phyloP scores from a whole-genome alignment of 345 rosid species.

The Brassica nigra region DNA sequence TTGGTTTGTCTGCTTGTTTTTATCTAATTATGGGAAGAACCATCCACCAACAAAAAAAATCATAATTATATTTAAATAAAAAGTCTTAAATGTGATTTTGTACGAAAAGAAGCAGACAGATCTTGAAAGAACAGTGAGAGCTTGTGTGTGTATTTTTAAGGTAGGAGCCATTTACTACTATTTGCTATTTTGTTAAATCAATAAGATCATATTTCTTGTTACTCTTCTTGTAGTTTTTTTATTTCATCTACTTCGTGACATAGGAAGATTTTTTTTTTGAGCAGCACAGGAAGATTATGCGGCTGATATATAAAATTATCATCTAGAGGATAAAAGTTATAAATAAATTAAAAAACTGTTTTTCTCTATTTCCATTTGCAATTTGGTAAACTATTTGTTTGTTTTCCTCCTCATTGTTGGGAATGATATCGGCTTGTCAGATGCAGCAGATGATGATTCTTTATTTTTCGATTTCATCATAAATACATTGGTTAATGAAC shows the following conservation, averaged over 20 bases:
- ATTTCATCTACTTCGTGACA: neutral
- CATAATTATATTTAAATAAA: slow-evolving; percentile 6
- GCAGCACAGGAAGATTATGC: neutral
- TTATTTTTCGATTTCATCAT: neutral
- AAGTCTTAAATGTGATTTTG: slow-evolving; percentile 35
- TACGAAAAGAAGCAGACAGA: slow-evolving; percentile 38
- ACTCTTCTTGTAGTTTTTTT: neutral
- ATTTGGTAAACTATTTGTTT: neutral
- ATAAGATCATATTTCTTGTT: neutral
- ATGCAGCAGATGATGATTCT: neutral
- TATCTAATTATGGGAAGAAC: slow-evolving; percentile 37
- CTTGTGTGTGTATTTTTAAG: slow-evolving; percentile 5
- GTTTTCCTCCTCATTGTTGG: neutral
- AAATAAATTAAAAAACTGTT: neutral
- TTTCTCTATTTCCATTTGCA: neutral
- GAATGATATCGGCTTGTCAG: slow-evolving; percentile 6
- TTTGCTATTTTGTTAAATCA: neutral
- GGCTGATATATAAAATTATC: neutral
- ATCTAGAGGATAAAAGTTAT: neutral
- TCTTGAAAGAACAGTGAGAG: slow-evolving; percentile 32
- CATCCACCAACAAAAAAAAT: neutral
- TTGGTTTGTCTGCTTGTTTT: slow-evolving; percentile 37
- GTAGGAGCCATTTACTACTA: neutral
- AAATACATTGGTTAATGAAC: neutral
- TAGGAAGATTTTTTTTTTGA: neutral